Evolutionary conservation across 768 basidiomycete species (phyloP).

Genomic region (Xanthoconium purpureum): DNA sequence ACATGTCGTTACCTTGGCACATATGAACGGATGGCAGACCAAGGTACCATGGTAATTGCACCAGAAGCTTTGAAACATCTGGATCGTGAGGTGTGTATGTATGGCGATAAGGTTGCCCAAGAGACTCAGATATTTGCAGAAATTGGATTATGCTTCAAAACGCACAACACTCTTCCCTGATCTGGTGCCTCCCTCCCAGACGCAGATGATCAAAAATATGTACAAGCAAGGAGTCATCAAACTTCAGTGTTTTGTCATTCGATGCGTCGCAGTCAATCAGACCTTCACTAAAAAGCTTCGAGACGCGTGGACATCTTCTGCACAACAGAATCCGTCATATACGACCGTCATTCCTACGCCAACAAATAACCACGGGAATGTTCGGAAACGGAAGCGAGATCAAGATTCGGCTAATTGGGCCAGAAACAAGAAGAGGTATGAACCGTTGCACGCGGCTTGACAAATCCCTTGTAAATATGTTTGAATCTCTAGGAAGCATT

Average conservation of each 20-base stretch:
- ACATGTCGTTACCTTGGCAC: slow-evolving; percentile 23
- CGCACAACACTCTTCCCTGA: slow-evolving; percentile 21
- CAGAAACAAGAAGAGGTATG: slow-evolving; percentile 12
- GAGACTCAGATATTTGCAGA: slow-evolving; percentile 12
- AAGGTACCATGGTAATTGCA: slow-evolving; percentile 13
- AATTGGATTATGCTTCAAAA: slow-evolving; percentile 13
- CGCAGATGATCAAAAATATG: slow-evolving; percentile 27
- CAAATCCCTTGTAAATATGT: background rate
- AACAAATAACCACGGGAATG: background rate
- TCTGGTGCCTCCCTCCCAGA: slow-evolving; percentile 23
- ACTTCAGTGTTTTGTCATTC: slow-evolving; percentile 26
- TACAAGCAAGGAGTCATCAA: slow-evolving; percentile 29
- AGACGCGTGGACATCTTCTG: background rate
- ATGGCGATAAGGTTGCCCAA: background rate
- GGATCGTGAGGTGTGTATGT: slow-evolving; percentile 3
- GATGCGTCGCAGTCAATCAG: slow-evolving; percentile 18
- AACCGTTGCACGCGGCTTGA: background rate
- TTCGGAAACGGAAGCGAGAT: slow-evolving; percentile 16
- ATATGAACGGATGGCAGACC: slow-evolving; percentile 21
- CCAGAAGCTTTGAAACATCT: slow-evolving; percentile 11
- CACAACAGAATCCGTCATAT: background rate
- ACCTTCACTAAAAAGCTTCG: slow-evolving; percentile 14
- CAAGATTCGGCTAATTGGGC: background rate
- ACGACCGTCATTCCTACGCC: background rate
- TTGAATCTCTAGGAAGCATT: slow-evolving; percentile 9